Percentiles rank a stretch among this genome's conserved stretches.
Evolutionary conservation across 495 filamentous ascomycete species (phyloP).

Genomic region (Lineolata rhizophorae): DNA sequence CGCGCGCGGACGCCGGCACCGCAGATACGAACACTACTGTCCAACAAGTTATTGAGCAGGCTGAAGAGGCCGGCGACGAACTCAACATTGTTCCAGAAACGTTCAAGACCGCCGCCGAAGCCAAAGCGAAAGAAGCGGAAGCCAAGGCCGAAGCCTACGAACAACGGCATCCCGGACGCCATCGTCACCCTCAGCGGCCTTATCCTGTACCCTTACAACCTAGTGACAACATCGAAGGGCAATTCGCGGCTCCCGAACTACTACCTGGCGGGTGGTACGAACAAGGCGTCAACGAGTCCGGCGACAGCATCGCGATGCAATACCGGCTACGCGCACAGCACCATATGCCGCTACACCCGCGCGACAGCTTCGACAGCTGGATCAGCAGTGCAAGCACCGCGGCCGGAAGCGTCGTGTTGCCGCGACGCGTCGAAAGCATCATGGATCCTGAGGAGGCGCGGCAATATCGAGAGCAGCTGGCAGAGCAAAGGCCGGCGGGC

Average conservation of each 20-base stretch:
- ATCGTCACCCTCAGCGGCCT: background rate
- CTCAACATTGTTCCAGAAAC: conserved; percentile 81
- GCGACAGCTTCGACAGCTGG: conserved; percentile 47
- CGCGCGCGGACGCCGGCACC: conserved; percentile 72
- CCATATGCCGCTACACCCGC: conserved; percentile 31
- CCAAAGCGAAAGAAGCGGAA: conserved; percentile 16
- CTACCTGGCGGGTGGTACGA: conserved; percentile 39
- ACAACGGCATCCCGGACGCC: conserved; percentile 10
- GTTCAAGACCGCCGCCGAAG: conserved; percentile 50
- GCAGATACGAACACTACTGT: conserved; percentile 63
- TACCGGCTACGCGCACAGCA: conserved; percentile 23
- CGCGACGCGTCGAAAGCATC: conserved; percentile 60
- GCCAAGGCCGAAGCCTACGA: conserved; percentile 10
- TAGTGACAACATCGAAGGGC: conserved; percentile 47
- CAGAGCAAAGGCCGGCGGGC: conserved; percentile 14
- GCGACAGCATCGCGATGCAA: conserved; percentile 17
- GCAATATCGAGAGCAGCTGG: conserved; percentile 11
- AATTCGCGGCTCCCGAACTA: conserved; percentile 38
- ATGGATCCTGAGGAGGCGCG: conserved; percentile 28
- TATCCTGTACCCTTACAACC: conserved; percentile 39
- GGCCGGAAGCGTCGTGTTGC: conserved; percentile 44
- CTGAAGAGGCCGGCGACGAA: conserved; percentile 63
- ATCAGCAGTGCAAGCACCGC: conserved; percentile 35
- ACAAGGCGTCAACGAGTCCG: conserved; percentile 35
- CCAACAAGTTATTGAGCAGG: conserved; percentile 63